These are phyloP conservation scores for Picea glauca DNA, from an alignment of 75 land plant species.

Conservation along the genomic window DNA sequence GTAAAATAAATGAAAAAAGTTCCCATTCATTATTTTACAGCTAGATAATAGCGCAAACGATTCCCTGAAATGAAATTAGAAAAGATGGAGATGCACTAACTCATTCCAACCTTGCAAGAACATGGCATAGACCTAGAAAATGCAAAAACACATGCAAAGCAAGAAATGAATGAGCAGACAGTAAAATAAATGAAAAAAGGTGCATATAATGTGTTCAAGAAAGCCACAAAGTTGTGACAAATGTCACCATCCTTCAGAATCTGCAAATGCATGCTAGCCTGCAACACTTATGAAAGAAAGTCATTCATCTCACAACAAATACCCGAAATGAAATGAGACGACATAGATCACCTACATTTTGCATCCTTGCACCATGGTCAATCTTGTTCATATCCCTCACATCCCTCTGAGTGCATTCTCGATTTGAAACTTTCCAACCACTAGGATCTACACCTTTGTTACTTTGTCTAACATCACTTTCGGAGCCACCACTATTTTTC, in stretches of 20 bases:
- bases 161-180: background rate
- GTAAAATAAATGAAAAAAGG: background rate
- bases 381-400: background rate
- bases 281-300: background rate
- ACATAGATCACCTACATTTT: constrained; percentile 2
- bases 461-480: background rate
- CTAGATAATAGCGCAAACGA: background rate
- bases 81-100: background rate
- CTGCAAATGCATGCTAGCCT: background rate
- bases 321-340: background rate
- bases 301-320: background rate
- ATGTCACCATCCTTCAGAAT: background rate
- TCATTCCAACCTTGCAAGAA: background rate
- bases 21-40: background rate
- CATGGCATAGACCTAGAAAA: background rate
- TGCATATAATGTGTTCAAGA: no score
- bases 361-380: constrained; percentile 7
- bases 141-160: background rate
- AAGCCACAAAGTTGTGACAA: background rate
- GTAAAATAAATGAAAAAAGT: background rate
- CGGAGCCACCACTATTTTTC: background rate
- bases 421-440: background rate
- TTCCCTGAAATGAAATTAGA: background rate
- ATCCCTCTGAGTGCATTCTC: constrained; percentile 2
- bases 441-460: background rate